These are phyloP conservation scores for Verruconis gallopava DNA, from an alignment of 2,329 filamentous ascomycete species.

Conservation along the genomic window DNA sequence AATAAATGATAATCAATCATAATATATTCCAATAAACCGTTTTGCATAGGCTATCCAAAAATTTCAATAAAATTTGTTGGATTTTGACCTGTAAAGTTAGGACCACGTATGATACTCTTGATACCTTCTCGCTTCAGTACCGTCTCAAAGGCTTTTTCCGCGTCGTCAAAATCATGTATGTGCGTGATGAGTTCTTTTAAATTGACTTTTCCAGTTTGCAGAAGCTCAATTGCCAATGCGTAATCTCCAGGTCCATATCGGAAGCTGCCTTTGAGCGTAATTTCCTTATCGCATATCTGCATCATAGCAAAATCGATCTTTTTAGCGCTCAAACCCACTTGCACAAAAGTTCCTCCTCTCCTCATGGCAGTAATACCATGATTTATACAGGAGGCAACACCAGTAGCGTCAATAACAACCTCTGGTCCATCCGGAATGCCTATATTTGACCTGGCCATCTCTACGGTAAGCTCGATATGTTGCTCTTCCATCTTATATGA, in stretches of 20 bases:
- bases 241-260: conserved; percentile 40
- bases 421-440: conserved; percentile 14
- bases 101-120: conserved; percentile 1
- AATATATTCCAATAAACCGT: too few species aligned
- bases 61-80: too few species aligned
- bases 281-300: conserved; percentile 33
- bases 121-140: conserved; percentile 19
- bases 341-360: conserved; percentile 15
- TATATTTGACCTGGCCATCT: conserved; percentile 10
- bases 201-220: conserved; percentile 36
- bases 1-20: too few species aligned
- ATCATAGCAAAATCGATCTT: conserved; percentile 41
- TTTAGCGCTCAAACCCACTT: conserved; percentile 17
- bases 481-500: conserved; percentile 10
- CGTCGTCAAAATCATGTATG: conserved; percentile 31
- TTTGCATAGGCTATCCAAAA: too few species aligned
- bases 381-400: conserved; percentile 15
- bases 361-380: conserved; percentile 14
- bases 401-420: conserved; percentile 17
- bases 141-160: conserved; percentile 36
- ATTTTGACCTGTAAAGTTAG: too few species aligned
- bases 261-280: conserved; percentile 39
- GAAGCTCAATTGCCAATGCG: conserved; percentile 34
- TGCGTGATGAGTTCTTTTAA: conserved; percentile 29
- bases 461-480: conserved; percentile 12